Conservation (phyloP, 2,329 filamentous ascomycete genomes). For the Clonostachys solani region DNA sequence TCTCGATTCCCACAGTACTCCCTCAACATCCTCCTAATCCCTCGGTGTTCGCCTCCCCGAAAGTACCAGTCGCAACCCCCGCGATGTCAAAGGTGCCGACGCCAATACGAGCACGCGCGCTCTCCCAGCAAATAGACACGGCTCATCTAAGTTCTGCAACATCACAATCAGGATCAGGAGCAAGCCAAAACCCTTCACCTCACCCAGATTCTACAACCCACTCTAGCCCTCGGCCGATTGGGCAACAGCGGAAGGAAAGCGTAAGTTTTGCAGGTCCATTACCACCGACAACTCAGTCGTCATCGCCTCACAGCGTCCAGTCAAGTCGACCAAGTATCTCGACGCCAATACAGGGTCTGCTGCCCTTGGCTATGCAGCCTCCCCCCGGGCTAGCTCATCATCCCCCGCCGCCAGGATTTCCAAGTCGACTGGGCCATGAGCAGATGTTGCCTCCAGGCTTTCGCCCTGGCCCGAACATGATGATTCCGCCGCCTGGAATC, state of each 20-base stretch:
- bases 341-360: conserved; percentile 46
- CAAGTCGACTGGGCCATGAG: conserved; percentile 54
- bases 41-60: conserved; percentile 68
- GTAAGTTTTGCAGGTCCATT: conserved; percentile 18
- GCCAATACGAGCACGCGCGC: conserved; percentile 70
- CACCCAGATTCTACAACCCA: conserved; percentile 61
- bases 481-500: conserved; percentile 48
- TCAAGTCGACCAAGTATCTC: conserved; percentile 27
- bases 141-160: conserved; percentile 66
- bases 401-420: conserved; percentile 39
- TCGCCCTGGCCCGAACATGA: conserved; percentile 36
- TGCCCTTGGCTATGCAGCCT: conserved; percentile 48
- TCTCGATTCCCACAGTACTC: conserved; percentile 40
- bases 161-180: conserved; percentile 54
- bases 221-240: conserved; percentile 59
- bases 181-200: conserved; percentile 55
- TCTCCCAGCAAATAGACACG: conserved; percentile 77
- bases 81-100: conserved; percentile 78
- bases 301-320: conserved; percentile 51
- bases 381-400: conserved; percentile 29
- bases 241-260: conserved; percentile 61
- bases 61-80: conserved; percentile 74
- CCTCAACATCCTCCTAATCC: conserved; percentile 57
- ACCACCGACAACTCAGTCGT: conserved; percentile 27
- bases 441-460: conserved; percentile 41